Evolutionary conservation across 2,329 filamentous ascomycete species (phyloP).

Genomic region (Diaporthe eres): DNA sequence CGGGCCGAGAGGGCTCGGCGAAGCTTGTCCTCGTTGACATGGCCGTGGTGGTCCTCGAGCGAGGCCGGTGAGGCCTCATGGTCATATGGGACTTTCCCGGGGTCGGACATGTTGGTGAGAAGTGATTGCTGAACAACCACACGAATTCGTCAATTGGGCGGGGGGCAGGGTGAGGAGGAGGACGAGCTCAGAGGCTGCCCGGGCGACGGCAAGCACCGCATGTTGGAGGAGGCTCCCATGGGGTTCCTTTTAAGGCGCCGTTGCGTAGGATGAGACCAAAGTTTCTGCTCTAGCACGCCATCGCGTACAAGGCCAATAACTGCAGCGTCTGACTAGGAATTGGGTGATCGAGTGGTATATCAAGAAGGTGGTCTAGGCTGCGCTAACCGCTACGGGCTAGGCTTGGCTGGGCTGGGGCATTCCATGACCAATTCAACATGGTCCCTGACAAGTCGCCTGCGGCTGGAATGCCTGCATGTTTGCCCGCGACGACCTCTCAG

Average conservation of each 20-base stretch:
- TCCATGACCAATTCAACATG: conserved; percentile 18
- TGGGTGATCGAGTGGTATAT: conserved; percentile 14
- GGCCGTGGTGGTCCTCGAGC: conserved; percentile 43
- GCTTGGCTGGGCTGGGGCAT: background rate
- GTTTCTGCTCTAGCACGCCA: conserved; percentile 23
- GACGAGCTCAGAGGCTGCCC: conserved; percentile 4
- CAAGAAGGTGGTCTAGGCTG: background rate
- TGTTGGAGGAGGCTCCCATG: conserved; percentile 9
- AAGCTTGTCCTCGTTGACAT: conserved; percentile 57
- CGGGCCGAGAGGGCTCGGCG: conserved; percentile 69
- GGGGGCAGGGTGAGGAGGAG: background rate
- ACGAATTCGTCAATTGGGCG: background rate
- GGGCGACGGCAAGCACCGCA: background rate
- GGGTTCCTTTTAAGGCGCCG: conserved; percentile 1
- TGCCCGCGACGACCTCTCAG: too few relatives aligned
- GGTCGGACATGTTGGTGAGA: background rate
- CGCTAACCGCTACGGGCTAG: conserved; percentile 21
- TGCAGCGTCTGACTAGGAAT: conserved; percentile 13
- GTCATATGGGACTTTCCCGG: background rate
- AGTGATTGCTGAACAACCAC: background rate
- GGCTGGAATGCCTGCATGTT: background rate
- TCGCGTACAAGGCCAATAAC: conserved; percentile 11
- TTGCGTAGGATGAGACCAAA: conserved; percentile 1
- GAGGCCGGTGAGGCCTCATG: conserved; percentile 36
- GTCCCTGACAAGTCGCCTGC: conserved; percentile 18